Conservation (phyloP, 345 rosid species). For the Gossypium thurberi region DNA sequence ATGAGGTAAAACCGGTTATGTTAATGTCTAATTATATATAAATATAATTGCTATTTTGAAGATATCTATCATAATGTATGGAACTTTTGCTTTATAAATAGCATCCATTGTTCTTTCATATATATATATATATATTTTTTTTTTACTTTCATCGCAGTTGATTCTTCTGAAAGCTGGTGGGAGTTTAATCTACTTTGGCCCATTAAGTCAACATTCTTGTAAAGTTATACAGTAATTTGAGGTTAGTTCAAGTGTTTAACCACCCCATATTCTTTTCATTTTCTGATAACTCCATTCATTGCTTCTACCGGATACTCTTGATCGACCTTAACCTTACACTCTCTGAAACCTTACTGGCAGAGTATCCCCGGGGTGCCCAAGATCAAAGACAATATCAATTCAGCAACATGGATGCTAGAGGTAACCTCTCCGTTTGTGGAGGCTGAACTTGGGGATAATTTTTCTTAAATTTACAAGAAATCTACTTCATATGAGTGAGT, state of each 20-base stretch:
- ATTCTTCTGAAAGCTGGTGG: conserved; percentile 68
- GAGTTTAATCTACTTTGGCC: conserved; percentile 58
- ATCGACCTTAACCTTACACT: not conserved
- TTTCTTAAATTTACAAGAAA: conserved; percentile 36
- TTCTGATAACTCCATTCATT: not conserved
- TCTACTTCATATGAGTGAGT: conserved; percentile 50
- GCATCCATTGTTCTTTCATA: too few relatives aligned
- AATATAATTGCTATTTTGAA: not conserved
- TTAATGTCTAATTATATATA: not conserved
- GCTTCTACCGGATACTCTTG: not conserved
- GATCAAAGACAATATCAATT: conserved; percentile 60
- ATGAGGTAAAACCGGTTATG: conserved; percentile 39
- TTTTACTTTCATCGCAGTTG: conserved; percentile 33
- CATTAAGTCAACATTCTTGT: conserved; percentile 52
- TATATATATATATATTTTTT: not conserved
- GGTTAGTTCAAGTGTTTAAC: conserved; percentile 30
- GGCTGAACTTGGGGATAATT: conserved; percentile 51
- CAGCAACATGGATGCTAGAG: conserved; percentile 82
- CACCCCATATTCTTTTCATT: not conserved
- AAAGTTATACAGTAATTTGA: conserved; percentile 57
- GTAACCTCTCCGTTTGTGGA: conserved; percentile 56
- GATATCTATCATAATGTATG: not conserved
- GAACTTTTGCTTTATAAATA: not conserved
- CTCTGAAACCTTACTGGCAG: conserved; percentile 22
- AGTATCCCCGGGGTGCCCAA: conserved; percentile 49